phyloP scores from a whole-genome alignment of 2,329 filamentous ascomycete genomes.

The Paramyrothecium sp. region DNA sequence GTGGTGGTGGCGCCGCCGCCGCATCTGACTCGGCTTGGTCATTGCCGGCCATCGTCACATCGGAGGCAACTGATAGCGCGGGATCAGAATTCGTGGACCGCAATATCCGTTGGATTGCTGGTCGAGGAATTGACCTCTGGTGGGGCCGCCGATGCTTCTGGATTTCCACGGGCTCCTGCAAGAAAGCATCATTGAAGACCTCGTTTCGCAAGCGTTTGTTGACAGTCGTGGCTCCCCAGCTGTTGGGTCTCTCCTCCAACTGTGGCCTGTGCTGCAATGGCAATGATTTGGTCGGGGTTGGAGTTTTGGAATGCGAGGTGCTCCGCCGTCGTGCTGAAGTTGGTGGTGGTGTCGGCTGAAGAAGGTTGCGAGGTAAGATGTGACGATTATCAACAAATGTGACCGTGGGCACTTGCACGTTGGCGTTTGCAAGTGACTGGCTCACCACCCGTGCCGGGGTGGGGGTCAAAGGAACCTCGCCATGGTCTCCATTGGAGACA shows the following conservation, averaged over 20 bases:
- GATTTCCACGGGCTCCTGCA: constrained; percentile 78
- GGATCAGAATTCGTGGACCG: constrained; percentile 46
- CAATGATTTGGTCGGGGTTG: constrained; percentile 7
- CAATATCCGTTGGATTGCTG: constrained; percentile 42
- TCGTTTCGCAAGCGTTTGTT: constrained; percentile 87
- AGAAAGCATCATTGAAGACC: constrained; percentile 88
- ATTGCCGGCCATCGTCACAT: constrained; percentile 11
- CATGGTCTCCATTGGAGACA: constrained; percentile 7
- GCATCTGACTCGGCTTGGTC: not conserved
- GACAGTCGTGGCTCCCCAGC: constrained; percentile 89
- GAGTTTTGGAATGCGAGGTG: constrained; percentile 25
- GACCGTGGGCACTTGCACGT: constrained; percentile 77
- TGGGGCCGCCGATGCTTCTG: constrained; percentile 74
- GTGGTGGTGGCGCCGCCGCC: not conserved
- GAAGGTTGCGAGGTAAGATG: constrained; percentile 82
- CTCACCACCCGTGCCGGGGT: constrained; percentile 48
- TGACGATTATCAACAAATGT: constrained; percentile 93
- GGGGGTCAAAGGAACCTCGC: not conserved
- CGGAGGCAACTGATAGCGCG: constrained; percentile 22
- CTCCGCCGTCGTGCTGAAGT: constrained; percentile 30
- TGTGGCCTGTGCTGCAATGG: constrained; percentile 23
- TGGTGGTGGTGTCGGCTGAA: constrained; percentile 55
- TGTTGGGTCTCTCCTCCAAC: constrained; percentile 58
- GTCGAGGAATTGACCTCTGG: constrained; percentile 62
- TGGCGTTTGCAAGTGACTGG: constrained; percentile 70